Evolutionary conservation across 345 rosid genomes (phyloP).

Genomic region (Angophora floribunda): DNA sequence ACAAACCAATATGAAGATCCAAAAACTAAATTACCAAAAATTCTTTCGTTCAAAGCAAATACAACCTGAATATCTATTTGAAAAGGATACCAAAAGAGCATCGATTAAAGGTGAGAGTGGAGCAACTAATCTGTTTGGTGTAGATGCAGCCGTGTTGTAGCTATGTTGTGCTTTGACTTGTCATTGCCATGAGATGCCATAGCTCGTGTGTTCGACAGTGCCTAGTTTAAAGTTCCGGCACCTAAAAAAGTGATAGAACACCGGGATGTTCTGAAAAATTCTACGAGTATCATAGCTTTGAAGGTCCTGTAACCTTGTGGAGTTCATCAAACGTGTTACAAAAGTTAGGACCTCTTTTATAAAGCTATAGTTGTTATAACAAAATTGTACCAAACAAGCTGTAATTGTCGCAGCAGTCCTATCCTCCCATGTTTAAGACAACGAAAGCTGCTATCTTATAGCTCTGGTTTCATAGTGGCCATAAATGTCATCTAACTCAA

Average conservation of each 20-base stretch:
- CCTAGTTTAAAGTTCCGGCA: not conserved
- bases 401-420: not conserved
- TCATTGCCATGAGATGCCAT: not conserved
- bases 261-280: not conserved
- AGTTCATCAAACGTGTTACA: not conserved
- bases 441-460: not conserved
- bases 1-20: not conserved
- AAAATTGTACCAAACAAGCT: not conserved
- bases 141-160: not conserved
- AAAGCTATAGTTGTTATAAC: not conserved
- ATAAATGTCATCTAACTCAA: not conserved
- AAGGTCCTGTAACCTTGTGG: not conserved
- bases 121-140: not conserved
- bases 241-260: not conserved
- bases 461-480: not conserved
- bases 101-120: too few species aligned
- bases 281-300: not conserved
- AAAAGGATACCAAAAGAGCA: not conserved
- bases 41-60: not conserved
- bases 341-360: not conserved
- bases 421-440: not conserved
- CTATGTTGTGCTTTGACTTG: not conserved
- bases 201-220: not conserved
- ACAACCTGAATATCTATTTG: not conserved
- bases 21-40: accelerated